A percentile compares a stretch with the other conserved stretches of the same genome.
Conservation (phyloP, 441 rosid species). For the Raphanus hybrid region DNA sequence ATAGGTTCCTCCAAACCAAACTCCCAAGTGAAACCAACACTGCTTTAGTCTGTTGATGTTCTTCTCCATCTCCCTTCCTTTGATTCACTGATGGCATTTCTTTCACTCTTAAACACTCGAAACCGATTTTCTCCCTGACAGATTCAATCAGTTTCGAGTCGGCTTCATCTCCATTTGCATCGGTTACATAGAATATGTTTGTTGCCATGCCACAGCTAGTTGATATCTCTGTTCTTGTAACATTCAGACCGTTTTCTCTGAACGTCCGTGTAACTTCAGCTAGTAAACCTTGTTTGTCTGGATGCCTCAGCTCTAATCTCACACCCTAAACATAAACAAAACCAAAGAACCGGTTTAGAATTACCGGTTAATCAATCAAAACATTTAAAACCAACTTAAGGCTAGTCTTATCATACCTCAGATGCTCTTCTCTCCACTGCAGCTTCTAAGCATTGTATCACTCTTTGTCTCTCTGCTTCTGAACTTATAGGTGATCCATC, state of each 20-base stretch:
- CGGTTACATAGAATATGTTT: slow-evolving; percentile 78
- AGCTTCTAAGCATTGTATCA: slow-evolving; percentile 82
- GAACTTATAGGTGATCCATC: slow-evolving; percentile 93
- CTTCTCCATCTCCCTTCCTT: slow-evolving; percentile 61
- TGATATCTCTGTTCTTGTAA: slow-evolving; percentile 90
- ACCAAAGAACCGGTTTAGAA: slow-evolving; percentile 14
- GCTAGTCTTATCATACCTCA: slow-evolving; percentile 49
- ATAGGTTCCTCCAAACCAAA: slow-evolving; percentile 81
- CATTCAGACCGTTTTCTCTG: slow-evolving; percentile 85
- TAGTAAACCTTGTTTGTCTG: slow-evolving; percentile 74
- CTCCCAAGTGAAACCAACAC: slow-evolving; percentile 87
- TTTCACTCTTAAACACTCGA: slow-evolving; percentile 70
- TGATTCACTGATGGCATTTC: slow-evolving; percentile 67
- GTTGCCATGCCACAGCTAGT: slow-evolving; percentile 59
- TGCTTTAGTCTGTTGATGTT: slow-evolving; percentile 62
- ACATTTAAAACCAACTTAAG: background rate
- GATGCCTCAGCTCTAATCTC: slow-evolving; percentile 69
- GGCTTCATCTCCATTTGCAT: slow-evolving; percentile 64
- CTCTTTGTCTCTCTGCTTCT: slow-evolving; percentile 87
- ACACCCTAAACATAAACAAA: slow-evolving; percentile 68
- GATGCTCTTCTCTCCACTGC: slow-evolving; percentile 86
- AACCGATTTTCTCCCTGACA: slow-evolving; percentile 76
- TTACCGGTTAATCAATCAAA: background rate
- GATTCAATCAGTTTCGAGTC: slow-evolving; percentile 72
- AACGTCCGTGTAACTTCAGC: slow-evolving; percentile 91